These are phyloP conservation scores for Pseudogymnoascus sp. DNA, from an alignment of 2,329 filamentous ascomycete species.

Conservation along the genomic window DNA sequence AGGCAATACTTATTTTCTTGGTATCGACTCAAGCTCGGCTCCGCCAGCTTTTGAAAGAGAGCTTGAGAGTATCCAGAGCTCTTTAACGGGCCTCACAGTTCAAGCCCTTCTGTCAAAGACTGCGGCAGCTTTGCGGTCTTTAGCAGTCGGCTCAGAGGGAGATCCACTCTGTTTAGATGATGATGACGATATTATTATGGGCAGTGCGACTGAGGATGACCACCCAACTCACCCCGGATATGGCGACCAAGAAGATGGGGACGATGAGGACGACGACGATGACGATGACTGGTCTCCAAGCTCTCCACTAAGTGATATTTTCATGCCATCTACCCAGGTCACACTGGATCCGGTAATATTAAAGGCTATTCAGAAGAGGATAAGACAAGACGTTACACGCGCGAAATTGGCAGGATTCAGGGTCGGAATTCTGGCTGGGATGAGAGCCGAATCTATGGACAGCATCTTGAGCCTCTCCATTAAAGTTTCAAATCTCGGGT, in stretches of 20 bases:
- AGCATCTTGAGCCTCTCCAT: constrained; percentile 59
- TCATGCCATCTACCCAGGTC: constrained; percentile 26
- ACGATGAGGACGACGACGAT: constrained; percentile 18
- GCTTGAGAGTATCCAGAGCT: constrained; percentile 22
- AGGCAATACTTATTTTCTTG: constrained; percentile 49
- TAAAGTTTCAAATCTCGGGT: constrained; percentile 58
- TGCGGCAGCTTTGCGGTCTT: neutral
- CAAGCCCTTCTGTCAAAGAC: neutral
- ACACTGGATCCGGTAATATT: constrained; percentile 28
- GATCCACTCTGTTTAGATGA: neutral
- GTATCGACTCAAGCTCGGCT: constrained; percentile 39
- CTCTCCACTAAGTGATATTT: neutral
- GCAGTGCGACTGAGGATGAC: neutral
- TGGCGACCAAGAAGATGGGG: neutral
- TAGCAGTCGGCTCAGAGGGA: neutral
- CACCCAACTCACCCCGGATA: neutral
- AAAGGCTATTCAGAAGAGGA: constrained; percentile 16
- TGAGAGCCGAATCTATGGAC: constrained; percentile 33
- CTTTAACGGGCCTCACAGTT: constrained; percentile 19
- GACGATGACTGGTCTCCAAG: constrained; percentile 15
- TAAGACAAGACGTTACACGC: constrained; percentile 34
- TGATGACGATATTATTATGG: constrained; percentile 3
- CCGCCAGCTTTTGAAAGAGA: constrained; percentile 33
- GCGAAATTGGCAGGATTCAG: constrained; percentile 61
- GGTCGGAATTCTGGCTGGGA: constrained; percentile 51